phyloP scores from a whole-genome alignment of 2,329 filamentous ascomycete genomes.

The Neospermospora avenae region DNA sequence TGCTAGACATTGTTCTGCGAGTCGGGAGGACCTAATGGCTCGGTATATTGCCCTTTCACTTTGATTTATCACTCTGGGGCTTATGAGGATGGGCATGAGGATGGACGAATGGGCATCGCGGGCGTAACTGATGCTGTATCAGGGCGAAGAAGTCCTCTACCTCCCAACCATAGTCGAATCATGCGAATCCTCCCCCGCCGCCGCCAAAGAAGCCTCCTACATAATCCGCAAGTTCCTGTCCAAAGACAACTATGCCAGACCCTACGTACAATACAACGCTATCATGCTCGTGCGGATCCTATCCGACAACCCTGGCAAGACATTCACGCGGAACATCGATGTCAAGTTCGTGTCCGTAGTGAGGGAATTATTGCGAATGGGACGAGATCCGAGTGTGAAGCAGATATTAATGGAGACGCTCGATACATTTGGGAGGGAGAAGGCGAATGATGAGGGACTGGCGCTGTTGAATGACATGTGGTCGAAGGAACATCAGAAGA shows the following conservation, averaged over 20 bases:
- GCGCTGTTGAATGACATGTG: slow-evolving; percentile 77
- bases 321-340: slow-evolving; percentile 89
- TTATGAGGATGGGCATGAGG: too few relatives aligned
- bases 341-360: slow-evolving; percentile 74
- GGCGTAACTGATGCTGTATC: slow-evolving; percentile 19
- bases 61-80: too few relatives aligned
- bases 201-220: slow-evolving; percentile 76
- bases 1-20: slow-evolving; percentile 76
- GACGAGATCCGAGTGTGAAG: slow-evolving; percentile 71
- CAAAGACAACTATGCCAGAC: slow-evolving; percentile 61
- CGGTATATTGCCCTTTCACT: slow-evolving; percentile 41
- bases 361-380: slow-evolving; percentile 70
- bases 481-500: slow-evolving; percentile 74
- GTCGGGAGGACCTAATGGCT: slow-evolving; percentile 57
- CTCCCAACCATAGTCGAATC: slow-evolving; percentile 92
- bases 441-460: slow-evolving; percentile 68
- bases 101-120: not conserved
- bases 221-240: slow-evolving; percentile 80
- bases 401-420: slow-evolving; percentile 87
- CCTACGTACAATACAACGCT: slow-evolving; percentile 87
- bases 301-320: slow-evolving; percentile 83
- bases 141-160: slow-evolving; percentile 88
- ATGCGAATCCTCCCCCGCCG: slow-evolving; percentile 85
- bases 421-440: slow-evolving; percentile 69
- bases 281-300: slow-evolving; percentile 94